A percentile compares a stretch with the other conserved stretches of the same genome.
Conservation (phyloP, 2,329 filamentous ascomycete genomes). For the Thyridium curvatum region DNA sequence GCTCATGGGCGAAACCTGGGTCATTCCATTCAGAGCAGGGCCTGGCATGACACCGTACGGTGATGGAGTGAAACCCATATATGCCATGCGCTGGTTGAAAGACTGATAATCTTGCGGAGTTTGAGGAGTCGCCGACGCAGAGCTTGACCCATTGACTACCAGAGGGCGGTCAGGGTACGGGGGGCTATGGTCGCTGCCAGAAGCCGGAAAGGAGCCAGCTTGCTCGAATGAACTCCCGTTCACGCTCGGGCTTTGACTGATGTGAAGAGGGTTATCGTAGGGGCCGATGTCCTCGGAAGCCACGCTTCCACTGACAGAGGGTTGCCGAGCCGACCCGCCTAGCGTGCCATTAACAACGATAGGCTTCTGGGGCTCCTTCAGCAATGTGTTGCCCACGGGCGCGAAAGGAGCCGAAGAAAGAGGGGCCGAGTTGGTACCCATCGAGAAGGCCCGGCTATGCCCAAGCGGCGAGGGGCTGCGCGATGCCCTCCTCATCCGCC, state of each 20-base stretch:
- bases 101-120: slow-evolving; percentile 13
- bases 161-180: slow-evolving; percentile 35
- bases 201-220: slow-evolving; percentile 10
- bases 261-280: slow-evolving; percentile 30
- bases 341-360: slow-evolving; percentile 33
- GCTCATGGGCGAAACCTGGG: slow-evolving; percentile 23
- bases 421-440: slow-evolving; percentile 31
- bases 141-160: slow-evolving; percentile 43
- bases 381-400: slow-evolving; percentile 21
- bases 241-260: slow-evolving; percentile 23
- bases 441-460: slow-evolving; percentile 38
- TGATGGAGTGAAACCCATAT: slow-evolving; percentile 12
- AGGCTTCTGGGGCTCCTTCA: slow-evolving; percentile 22
- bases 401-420: slow-evolving; percentile 31
- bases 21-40: slow-evolving; percentile 16
- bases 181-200: slow-evolving; percentile 15
- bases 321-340: slow-evolving; percentile 18
- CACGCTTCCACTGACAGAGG: slow-evolving; percentile 17
- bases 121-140: slow-evolving; percentile 10
- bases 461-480: slow-evolving; percentile 51
- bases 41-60: slow-evolving; percentile 18
- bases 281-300: slow-evolving; percentile 17
- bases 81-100: slow-evolving; percentile 22
- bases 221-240: slow-evolving; percentile 13
- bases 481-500: slow-evolving; percentile 45